Evolutionary conservation across 164 flowering plant genomes (phyloP), one percentile per base, ranked within the genome.

Genomic region (Nelumbo lutea): DNA sequence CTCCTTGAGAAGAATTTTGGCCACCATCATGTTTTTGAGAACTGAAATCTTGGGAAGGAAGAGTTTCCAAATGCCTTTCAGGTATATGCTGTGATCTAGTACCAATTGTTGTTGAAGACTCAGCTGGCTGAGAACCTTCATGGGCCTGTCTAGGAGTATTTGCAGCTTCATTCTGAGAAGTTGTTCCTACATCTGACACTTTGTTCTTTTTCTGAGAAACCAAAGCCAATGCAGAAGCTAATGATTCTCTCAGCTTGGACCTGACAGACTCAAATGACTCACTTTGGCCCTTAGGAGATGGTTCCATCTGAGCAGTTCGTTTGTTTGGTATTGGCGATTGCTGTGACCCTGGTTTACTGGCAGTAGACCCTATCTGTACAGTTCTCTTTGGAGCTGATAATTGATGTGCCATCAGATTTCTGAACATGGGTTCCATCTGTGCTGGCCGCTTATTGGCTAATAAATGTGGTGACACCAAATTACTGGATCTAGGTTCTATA

Each of bases 171-270:
- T 44, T 72, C 64, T 76, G 71, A 55, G 73, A 50, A 61, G 52
- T 75, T 44, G 74, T 84, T 46, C 53, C 81, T 27, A 4, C 53
- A 62, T 45, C 51, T 53, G 67, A n/a, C 40, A 73, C 47, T 60
- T 76, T 77, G 38, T 72, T 81, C 68, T 79, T 81, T 62, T 81
- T 64, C 74, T 80, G 80, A 64, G 68, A 70, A 60, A 83, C 97
- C 85, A 93, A 74, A 11, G 84, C 86, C 79, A 96, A 68, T 27
- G 98, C 84, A 79, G 83, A 81, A 73, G 92, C 86, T 61, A 96
- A 72, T 43, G 95, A 86, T 65, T 96, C 98, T 76, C 95, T 84
- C 80, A 96, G 77, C 77, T 93, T 96, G 27, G 90, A 82, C 79
- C 99, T 87, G 46, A 91, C 89, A 46, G 86, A 82, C 42, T 84